Evolutionary conservation across 2,329 filamentous ascomycete genomes (phyloP).

Genomic region (Verticillium zaregamsianum): DNA sequence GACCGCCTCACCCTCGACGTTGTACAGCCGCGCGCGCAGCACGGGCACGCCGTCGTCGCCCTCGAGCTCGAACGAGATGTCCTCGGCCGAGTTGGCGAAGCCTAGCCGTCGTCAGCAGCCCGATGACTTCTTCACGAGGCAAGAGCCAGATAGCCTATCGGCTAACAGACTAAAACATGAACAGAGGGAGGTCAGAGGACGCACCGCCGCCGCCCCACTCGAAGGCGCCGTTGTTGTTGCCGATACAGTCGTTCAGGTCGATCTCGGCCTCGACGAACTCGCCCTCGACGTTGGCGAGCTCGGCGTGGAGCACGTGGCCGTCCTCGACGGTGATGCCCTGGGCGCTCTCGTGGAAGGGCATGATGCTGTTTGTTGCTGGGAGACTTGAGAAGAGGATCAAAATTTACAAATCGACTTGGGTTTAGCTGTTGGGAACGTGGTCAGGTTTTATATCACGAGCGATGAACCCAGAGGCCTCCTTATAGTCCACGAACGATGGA

Average conservation of each 20-base stretch:
- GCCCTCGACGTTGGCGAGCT: slow-evolving; percentile 34
- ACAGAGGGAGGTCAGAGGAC: background rate
- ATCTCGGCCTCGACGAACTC: slow-evolving; percentile 38
- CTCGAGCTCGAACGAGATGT: slow-evolving; percentile 45
- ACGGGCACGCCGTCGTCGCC: slow-evolving; percentile 45
- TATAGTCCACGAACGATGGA: too few species aligned
- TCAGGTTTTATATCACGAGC: too few species aligned
- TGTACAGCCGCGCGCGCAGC: slow-evolving; percentile 44
- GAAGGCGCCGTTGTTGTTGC: slow-evolving; percentile 47
- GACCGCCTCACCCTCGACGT: slow-evolving; percentile 34
- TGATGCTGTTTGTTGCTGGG: slow-evolving; percentile 17
- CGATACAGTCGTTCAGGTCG: slow-evolving; percentile 45
- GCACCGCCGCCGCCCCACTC: slow-evolving; percentile 35
- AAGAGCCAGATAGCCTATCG: background rate
- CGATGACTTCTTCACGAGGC: too few species aligned
- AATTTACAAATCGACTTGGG: background rate
- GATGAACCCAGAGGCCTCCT: too few species aligned
- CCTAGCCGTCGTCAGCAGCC: slow-evolving; percentile 13
- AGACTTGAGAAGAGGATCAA: background rate
- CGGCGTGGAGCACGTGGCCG: slow-evolving; percentile 41
- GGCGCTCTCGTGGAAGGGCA: slow-evolving; percentile 48
- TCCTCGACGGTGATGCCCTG: slow-evolving; percentile 44
- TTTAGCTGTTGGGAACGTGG: too few species aligned
- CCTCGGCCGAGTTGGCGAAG: slow-evolving; percentile 41
- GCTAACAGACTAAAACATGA: background rate